Evolutionary conservation across 1,284 basidiomycete genomes (phyloP).

Genomic region (Heimioporus retisporus): DNA sequence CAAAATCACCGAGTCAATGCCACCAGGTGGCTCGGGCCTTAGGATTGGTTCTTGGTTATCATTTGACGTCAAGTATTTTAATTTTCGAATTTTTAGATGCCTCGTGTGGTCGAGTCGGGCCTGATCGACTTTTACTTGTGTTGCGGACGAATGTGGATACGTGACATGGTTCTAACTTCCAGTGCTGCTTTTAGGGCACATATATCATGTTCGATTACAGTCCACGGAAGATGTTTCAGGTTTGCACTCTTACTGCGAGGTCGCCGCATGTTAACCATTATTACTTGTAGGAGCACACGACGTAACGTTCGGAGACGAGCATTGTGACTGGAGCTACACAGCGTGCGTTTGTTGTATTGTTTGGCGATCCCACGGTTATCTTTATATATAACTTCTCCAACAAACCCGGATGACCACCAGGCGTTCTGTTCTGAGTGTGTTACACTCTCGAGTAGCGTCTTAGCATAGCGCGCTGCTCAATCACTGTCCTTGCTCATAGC

Average conservation of each 20-base stretch:
- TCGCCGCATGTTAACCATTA: not conserved
- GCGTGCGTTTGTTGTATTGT: slow-evolving; percentile 11
- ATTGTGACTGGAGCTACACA: slow-evolving; percentile 31
- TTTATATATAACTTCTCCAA: slow-evolving; percentile 19
- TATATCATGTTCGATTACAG: too few relatives aligned
- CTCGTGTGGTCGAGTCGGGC: too few relatives aligned
- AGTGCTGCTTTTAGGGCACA: too few relatives aligned
- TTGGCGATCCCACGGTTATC: too few relatives aligned
- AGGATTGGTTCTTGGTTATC: not conserved
- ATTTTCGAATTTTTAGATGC: too few relatives aligned
- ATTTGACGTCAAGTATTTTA: too few relatives aligned
- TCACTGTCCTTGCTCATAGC: slow-evolving; percentile 2
- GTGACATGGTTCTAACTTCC: too few relatives aligned
- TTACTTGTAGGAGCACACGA: slow-evolving; percentile 19
- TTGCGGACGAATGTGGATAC: too few relatives aligned
- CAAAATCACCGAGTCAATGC: too few relatives aligned
- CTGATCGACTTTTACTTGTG: too few relatives aligned
- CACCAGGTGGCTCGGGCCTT: too few relatives aligned
- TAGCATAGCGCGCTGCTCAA: not conserved
- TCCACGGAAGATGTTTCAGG: slow-evolving; percentile 7
- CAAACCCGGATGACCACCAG: slow-evolving; percentile 12
- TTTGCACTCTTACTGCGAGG: slow-evolving; percentile 8
- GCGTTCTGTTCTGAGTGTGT: slow-evolving; percentile 19
- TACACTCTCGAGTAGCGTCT: not conserved
- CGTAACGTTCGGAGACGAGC: slow-evolving; percentile 8